Conservation (phyloP, 139 green algal genomes). For the Chlamydomonas schloesseri region DNA sequence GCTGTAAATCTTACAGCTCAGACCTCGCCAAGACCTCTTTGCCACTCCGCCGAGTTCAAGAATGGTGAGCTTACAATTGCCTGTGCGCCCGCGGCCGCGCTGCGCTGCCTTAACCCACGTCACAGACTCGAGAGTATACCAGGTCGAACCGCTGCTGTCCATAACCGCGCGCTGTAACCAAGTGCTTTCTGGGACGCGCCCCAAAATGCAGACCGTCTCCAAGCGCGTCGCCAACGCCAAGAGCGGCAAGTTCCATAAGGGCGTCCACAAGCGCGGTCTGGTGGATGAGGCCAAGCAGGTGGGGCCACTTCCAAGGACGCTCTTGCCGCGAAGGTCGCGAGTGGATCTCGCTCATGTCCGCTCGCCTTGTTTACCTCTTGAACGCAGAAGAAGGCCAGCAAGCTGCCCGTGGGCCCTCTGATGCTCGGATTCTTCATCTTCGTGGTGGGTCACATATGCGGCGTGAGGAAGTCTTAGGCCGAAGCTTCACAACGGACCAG, state of each 20-base stretch:
- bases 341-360: neutral
- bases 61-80: neutral
- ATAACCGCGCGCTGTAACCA: too few species aligned
- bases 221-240: conserved; percentile 81
- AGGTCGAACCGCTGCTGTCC: too few species aligned
- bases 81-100: too few species aligned
- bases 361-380: neutral
- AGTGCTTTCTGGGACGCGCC: neutral
- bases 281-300: conserved; percentile 55
- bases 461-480: too few species aligned
- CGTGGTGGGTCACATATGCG: conserved; percentile 62
- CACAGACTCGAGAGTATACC: too few species aligned
- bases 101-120: too few species aligned
- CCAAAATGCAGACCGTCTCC: conserved; percentile 56
- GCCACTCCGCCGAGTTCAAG: too few species aligned
- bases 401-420: conserved; percentile 71
- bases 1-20: too few species aligned
- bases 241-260: conserved; percentile 71
- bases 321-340: neutral
- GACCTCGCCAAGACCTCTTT: too few species aligned
- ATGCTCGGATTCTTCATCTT: conserved; percentile 89
- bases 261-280: conserved; percentile 72
- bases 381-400: conserved; percentile 61
- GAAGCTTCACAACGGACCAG: too few species aligned
- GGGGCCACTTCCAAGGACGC: neutral